phyloP scores from a whole-genome alignment of 352 stramenopile genomes.

The Elongisporangium anandrum region DNA sequence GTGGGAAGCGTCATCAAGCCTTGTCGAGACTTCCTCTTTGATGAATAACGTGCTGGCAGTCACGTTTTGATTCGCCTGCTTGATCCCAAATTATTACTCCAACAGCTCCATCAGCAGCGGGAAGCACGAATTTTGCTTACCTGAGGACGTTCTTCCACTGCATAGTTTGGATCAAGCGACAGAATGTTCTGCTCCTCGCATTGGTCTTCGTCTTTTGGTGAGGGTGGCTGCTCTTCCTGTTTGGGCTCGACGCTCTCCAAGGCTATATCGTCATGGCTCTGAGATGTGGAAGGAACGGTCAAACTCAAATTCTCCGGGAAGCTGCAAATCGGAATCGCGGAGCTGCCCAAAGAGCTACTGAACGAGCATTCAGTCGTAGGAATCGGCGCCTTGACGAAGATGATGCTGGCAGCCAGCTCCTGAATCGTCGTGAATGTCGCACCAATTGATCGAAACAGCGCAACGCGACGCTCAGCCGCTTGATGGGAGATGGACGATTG shows the following conservation, averaged over 20 bases:
- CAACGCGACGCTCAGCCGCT: conserved; percentile 51
- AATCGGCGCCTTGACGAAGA: conserved; percentile 72
- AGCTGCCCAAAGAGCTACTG: conserved; percentile 55
- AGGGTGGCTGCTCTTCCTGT: conserved; percentile 2
- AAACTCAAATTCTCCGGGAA: conserved; percentile 73
- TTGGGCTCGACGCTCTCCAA: not conserved
- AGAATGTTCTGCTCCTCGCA: not conserved
- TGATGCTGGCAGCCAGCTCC: conserved; percentile 76
- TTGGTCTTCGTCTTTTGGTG: conserved; percentile 11
- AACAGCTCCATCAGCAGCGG: not conserved
- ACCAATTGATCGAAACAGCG: conserved; percentile 55
- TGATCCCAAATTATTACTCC: no score
- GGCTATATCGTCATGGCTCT: not conserved
- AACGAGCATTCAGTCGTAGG: conserved; percentile 51
- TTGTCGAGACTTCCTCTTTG: not conserved
- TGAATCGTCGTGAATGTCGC: conserved; percentile 75
- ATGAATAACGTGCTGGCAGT: not conserved
- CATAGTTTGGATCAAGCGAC: not conserved
- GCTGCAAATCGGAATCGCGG: conserved; percentile 46
- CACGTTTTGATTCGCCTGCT: no score
- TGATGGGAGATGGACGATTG: conserved; percentile 9
- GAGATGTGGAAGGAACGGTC: not conserved
- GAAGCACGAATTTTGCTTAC: not conserved
- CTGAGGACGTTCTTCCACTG: not conserved
- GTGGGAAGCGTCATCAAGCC: not conserved